Conservation (phyloP, 1,284 basidiomycete species). For the Fomitopsis betulina region DNA sequence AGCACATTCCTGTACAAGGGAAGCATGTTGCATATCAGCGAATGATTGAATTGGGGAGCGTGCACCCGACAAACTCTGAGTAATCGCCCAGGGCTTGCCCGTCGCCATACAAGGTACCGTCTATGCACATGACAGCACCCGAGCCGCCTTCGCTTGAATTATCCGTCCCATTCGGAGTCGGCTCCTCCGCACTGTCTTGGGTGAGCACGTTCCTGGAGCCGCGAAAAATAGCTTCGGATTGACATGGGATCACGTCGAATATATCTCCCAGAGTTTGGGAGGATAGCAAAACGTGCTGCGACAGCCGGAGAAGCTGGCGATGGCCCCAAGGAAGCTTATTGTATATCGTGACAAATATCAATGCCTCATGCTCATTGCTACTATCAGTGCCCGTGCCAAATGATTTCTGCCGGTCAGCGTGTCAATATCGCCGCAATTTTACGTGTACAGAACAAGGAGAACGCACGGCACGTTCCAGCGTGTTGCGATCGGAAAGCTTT, state of each 20-base stretch:
- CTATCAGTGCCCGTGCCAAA: conserved; percentile 17
- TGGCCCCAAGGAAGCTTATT: conserved; percentile 58
- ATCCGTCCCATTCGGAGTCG: conserved; percentile 11
- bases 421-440: conserved; percentile 3
- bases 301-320: conserved; percentile 53
- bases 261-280: conserved; percentile 70
- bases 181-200: conserved; percentile 31
- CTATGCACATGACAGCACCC: conserved; percentile 55
- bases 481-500: conserved; percentile 63
- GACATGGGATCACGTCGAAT: conserved; percentile 56
- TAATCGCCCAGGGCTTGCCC: conserved; percentile 45
- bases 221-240: conserved; percentile 48
- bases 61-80: conserved; percentile 43
- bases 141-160: conserved; percentile 15
- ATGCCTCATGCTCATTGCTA: conserved; percentile 31
- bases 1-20: conserved; percentile 45
- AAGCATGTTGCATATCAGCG: neutral
- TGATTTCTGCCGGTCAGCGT: conserved; percentile 26
- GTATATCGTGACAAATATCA: conserved; percentile 57
- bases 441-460: neutral
- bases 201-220: conserved; percentile 34
- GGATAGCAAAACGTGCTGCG: conserved; percentile 64
- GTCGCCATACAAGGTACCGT: conserved; percentile 54
- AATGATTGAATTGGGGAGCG: neutral
- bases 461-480: conserved; percentile 42